A percentile compares a stretch with the other conserved stretches of the same genome.
These are phyloP conservation scores for Phlebiopsis flavidoalba DNA, from an alignment of 768 basidiomycete genomes.

Conservation along the genomic window DNA sequence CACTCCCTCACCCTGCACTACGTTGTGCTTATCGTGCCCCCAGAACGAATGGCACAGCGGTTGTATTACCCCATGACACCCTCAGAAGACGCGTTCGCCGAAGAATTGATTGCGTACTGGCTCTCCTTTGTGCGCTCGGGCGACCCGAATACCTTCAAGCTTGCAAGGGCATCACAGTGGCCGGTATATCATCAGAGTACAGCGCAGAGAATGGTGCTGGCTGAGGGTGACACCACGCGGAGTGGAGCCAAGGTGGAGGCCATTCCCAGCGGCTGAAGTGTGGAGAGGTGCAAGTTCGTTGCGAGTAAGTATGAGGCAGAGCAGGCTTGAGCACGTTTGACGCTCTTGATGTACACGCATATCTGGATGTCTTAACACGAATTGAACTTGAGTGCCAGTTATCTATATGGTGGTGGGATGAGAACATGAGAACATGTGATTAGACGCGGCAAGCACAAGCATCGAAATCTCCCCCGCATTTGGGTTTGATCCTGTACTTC, in stretches of 20 bases:
- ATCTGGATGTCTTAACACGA: no score
- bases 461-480: not conserved
- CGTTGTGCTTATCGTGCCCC: not conserved
- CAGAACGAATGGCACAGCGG: slow-evolving; percentile 45
- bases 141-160: slow-evolving; percentile 52
- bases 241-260: slow-evolving; percentile 40
- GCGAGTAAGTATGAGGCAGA: slow-evolving; percentile 27
- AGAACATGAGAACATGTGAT: not conserved
- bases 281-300: slow-evolving; percentile 33
- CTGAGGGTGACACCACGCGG: slow-evolving; percentile 29
- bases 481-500: not conserved
- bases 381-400: no score
- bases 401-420: not conserved
- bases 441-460: not conserved
- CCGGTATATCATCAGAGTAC: slow-evolving; percentile 26
- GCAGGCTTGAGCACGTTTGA: slow-evolving; percentile 17
- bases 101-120: slow-evolving; percentile 63
- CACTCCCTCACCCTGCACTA: not conserved
- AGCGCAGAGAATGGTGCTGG: slow-evolving; percentile 40
- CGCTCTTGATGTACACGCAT: no score
- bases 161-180: slow-evolving; percentile 49
- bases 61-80: slow-evolving; percentile 42
- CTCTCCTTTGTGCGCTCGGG: slow-evolving; percentile 56
- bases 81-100: slow-evolving; percentile 44
- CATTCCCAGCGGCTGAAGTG: slow-evolving; percentile 33